Evolutionary conservation across 371 early-diverging fungal genomes (phyloP), one percentile per base, ranked within the genome.

Genomic region (Choanephora cucurbitarum): DNA sequence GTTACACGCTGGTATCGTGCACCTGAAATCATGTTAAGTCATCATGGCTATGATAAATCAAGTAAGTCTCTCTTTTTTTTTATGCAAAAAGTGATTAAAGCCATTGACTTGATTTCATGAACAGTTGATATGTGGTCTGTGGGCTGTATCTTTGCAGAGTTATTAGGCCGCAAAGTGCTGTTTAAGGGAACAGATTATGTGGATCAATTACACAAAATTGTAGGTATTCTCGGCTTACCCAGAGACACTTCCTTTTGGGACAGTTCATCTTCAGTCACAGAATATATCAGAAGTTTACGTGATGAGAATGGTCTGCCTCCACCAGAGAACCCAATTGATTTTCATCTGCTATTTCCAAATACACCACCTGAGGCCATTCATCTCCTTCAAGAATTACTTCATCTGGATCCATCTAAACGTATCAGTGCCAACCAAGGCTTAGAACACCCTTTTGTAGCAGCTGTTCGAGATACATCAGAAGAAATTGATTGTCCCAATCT

Each of bases 81-180:
- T 32, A 18, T 32, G 6, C 8, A 51, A 18, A 40, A 8, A 40
- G 41, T 5, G n/a, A n/a, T n/a, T n/a, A n/a, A n/a, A n/a, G n/a
- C n/a, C n/a, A n/a, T n/a, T n/a, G n/a, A n/a, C n/a, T n/a, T n/a
- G n/a, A n/a, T n/a, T n/a, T n/a, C n/a, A n/a, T n/a, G n/a, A n/a
- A n/a, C n/a, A n/a, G 91, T 96, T 28, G 99, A 99, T 70, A 93
- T 99, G 39, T 99, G 99, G 99, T 90, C 99, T 5, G 84, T 94
- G 21, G 99, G 99, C 4, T 99, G 99, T 73, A 93, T 99, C 32
- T 97, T 99, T 83, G 99, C 98, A 3, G 99, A 99, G 64, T 81
- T 99, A 19, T 80, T 99, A 68, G 81, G 97, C 47, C 84, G 99
- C 17, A 86, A 88, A 21, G 95, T 93, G 47, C 75, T 99, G 42